phyloP scores from a whole-genome alignment of 1,284 basidiomycete species.

The Cryptococcus wingfieldii region DNA sequence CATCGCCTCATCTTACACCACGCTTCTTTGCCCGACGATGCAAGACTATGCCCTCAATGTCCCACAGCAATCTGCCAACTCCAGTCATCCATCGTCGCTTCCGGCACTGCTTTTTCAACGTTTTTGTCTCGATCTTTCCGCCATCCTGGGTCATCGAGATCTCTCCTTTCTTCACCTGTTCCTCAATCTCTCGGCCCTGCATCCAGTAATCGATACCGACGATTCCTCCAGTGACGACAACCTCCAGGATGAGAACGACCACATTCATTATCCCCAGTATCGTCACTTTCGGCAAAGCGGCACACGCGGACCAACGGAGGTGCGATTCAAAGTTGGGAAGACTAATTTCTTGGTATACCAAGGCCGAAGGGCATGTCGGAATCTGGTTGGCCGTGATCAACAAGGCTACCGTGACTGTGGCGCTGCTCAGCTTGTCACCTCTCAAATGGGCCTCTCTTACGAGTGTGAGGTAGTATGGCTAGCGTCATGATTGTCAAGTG shows the following conservation, averaged over 20 bases:
- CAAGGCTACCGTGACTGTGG: conserved; percentile 5
- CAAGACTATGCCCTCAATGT: conserved; percentile 6
- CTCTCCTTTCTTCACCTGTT: neutral
- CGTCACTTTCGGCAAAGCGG: conserved; percentile 7
- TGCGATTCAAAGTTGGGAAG: conserved; percentile 10
- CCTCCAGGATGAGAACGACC: conserved; percentile 2
- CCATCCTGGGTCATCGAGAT: neutral
- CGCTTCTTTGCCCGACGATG: neutral
- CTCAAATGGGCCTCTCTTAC: neutral
- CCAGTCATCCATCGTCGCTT: conserved; percentile 10
- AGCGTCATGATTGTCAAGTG: conserved; percentile 12
- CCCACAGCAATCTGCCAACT: conserved; percentile 10
- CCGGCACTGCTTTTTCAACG: neutral
- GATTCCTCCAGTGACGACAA: conserved; percentile 2
- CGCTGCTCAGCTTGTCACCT: neutral
- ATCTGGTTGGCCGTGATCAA: conserved; percentile 7
- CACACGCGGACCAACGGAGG: conserved; percentile 12
- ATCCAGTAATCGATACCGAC: conserved; percentile 10
- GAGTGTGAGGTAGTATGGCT: conserved; percentile 2
- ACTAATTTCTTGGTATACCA: conserved; percentile 2
- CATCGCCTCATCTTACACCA: neutral
- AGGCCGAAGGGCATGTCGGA: conserved; percentile 7
- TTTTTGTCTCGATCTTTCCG: conserved; percentile 1
- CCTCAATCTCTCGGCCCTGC: conserved; percentile 1
- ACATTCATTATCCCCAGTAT: conserved; percentile 8